These are phyloP conservation scores for Cladosporium sp. DNA, from an alignment of 2,329 filamentous ascomycete species.

Conservation along the genomic window DNA sequence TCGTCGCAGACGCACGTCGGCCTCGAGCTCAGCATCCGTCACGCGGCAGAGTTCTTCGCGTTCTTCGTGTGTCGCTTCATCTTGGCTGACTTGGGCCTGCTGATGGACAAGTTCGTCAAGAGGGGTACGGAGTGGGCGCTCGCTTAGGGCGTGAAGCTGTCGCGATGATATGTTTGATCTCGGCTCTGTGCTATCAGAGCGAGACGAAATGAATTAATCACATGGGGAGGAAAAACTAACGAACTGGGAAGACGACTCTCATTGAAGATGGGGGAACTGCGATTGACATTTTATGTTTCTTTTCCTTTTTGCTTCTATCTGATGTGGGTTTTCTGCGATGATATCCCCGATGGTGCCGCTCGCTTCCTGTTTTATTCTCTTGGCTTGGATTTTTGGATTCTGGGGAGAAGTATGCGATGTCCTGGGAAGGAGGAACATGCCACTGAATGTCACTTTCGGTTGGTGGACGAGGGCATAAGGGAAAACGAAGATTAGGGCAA, in stretches of 20 bases:
- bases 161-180: too few relatives aligned
- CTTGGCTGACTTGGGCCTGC: slow-evolving; percentile 76
- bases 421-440: not conserved
- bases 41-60: slow-evolving; percentile 95
- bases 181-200: not conserved
- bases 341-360: slow-evolving; percentile 12
- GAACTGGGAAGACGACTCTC: not conserved
- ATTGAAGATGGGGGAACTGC: not conserved
- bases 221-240: not conserved
- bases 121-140: slow-evolving; percentile 93
- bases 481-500: not conserved
- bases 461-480: not conserved
- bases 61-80: slow-evolving; percentile 97
- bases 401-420: not conserved
- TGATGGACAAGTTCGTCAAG: slow-evolving; percentile 97
- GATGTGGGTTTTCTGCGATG: slow-evolving; percentile 7
- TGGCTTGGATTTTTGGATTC: not conserved
- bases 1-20: slow-evolving; percentile 94
- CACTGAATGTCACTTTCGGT: not conserved
- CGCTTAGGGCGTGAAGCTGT: slow-evolving; percentile 40
- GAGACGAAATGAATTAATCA: not conserved
- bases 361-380: not conserved
- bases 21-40: slow-evolving; percentile 86
- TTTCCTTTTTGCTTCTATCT: not conserved
- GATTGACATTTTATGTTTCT: not conserved